Base-by-base conservation (phyloP, 257 asterid species). In the Lithospermum erythrorhizon region DNA sequence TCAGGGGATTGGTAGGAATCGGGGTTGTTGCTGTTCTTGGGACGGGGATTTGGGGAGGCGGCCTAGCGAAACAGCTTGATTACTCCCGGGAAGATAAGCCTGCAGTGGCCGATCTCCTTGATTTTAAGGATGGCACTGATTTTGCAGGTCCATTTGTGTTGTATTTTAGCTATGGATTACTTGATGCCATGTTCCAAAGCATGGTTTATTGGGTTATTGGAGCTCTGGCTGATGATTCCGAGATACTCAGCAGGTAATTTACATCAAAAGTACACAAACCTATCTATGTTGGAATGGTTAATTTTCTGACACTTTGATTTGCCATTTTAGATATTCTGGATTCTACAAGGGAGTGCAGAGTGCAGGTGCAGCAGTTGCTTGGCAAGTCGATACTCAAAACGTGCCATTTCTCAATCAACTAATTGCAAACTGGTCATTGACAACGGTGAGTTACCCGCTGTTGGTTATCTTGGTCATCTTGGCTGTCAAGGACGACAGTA, bases 171-270 rank as follows among this genome's bases (percentile, higher is more conserved):
- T 87, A 87, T 68, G 96, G 98, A 27, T 75, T 91, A 75, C 91
- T 87, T 49, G 98, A 87, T 74, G 94, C 95, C 41, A 87, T 91
- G 96, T 85, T 77, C 70, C 98, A 91, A 66, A 87, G 94, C 64
- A 81, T 87, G 98, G 94, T 91, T 1, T 91, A 85, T 55, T 88
- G 96, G 98, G 68, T 88, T 0, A 87, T 91, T 21, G 96, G 98
- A 53, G 90, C 94, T 17, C 76, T 88, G 23, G 98, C 94, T 9
- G 95, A 87, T 73, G 95, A 87, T 64, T 85, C 95, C 5, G 93
- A 83, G 84, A 58, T 91, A 25, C 94, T 91, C 52, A 91, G 98
- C 94, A 81, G 96, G 97, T 84, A 55, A 21, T 54, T 23, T 17
- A 14, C 22, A 16, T 15, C 25, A 18, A 6, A 35, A 41, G 24